These are phyloP conservation scores for Corinectria fuckeliana DNA, from an alignment of 2,329 filamentous ascomycete species.

Conservation along the genomic window DNA sequence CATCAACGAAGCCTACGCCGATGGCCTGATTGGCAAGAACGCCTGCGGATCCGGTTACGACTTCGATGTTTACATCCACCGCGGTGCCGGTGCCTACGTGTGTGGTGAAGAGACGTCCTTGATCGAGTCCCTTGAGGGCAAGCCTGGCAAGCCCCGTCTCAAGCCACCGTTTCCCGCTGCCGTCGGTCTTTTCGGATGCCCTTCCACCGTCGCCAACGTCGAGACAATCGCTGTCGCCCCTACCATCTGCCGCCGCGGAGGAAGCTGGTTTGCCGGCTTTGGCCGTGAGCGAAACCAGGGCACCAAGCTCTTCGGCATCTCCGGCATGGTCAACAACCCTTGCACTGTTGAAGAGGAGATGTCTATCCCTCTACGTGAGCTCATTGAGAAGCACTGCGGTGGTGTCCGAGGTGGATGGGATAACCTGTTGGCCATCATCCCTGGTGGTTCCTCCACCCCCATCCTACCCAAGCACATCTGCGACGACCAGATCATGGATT, in stretches of 20 bases:
- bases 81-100: constrained; percentile 95
- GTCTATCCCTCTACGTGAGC: constrained; percentile 93
- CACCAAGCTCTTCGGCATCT: constrained; percentile 98
- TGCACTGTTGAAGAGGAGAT: constrained; percentile 99
- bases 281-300: constrained; percentile 95
- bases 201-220: constrained; percentile 96
- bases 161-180: constrained; percentile 99
- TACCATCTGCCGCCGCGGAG: constrained; percentile 92
- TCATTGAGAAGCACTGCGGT: constrained; percentile 98
- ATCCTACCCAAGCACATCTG: constrained; percentile 90
- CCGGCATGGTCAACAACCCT: constrained; percentile 98
- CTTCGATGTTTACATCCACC: constrained; percentile 96
- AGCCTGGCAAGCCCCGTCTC: constrained; percentile 96
- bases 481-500: constrained; percentile 98
- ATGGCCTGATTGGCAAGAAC: constrained; percentile 96
- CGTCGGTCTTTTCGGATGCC: constrained; percentile 97
- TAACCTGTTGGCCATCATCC: constrained; percentile 93
- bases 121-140: constrained; percentile 97
- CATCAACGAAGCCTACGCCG: constrained; percentile 97
- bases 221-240: constrained; percentile 96
- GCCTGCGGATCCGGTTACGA: constrained; percentile 96
- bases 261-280: constrained; percentile 90
- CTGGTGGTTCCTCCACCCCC: constrained; percentile 94
- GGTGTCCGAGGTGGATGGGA: constrained; percentile 98
- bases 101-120: constrained; percentile 98